These are phyloP conservation scores for Hypoxylon fuscum DNA, from an alignment of 495 filamentous ascomycete genomes.

Conservation along the genomic window DNA sequence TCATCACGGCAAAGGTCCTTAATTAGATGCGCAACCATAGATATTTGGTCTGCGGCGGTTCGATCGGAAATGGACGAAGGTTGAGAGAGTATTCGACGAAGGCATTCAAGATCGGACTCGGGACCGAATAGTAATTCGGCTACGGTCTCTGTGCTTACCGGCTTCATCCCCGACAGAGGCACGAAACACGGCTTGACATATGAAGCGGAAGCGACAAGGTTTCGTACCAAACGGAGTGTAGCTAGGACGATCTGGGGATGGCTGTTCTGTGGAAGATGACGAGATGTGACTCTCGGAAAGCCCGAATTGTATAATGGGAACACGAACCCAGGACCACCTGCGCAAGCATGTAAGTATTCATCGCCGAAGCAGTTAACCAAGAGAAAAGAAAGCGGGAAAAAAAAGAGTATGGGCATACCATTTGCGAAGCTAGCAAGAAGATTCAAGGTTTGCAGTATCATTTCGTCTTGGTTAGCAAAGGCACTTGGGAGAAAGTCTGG, in stretches of 20 bases:
- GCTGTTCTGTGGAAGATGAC: slow-evolving; percentile 70
- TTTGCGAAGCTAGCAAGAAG: slow-evolving; percentile 84
- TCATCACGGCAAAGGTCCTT: slow-evolving; percentile 69
- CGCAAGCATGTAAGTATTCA: slow-evolving; percentile 28
- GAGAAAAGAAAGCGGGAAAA: not conserved
- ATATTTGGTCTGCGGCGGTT: slow-evolving; percentile 70
- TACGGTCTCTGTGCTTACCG: slow-evolving; percentile 50
- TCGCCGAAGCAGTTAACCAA: not conserved
- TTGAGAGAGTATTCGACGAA: slow-evolving; percentile 73
- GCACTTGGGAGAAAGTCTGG: slow-evolving; percentile 37
- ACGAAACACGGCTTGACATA: slow-evolving; percentile 49
- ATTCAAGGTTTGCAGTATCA: slow-evolving; percentile 80
- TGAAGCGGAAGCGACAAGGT: slow-evolving; percentile 72
- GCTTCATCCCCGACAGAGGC: no score
- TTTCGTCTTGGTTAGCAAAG: slow-evolving; percentile 65
- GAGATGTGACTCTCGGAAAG: slow-evolving; percentile 71
- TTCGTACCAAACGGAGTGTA: slow-evolving; percentile 77
- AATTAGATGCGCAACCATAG: slow-evolving; percentile 73
- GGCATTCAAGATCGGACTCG: slow-evolving; percentile 61
- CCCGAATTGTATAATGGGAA: slow-evolving; percentile 72
- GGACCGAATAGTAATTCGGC: slow-evolving; percentile 73
- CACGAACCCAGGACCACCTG: slow-evolving; percentile 85
- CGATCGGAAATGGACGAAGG: slow-evolving; percentile 52
- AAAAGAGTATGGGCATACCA: slow-evolving; percentile 67
- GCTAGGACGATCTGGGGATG: slow-evolving; percentile 72